Conservation (phyloP, 257 asterid genomes). For the Nemophila menziesii region DNA sequence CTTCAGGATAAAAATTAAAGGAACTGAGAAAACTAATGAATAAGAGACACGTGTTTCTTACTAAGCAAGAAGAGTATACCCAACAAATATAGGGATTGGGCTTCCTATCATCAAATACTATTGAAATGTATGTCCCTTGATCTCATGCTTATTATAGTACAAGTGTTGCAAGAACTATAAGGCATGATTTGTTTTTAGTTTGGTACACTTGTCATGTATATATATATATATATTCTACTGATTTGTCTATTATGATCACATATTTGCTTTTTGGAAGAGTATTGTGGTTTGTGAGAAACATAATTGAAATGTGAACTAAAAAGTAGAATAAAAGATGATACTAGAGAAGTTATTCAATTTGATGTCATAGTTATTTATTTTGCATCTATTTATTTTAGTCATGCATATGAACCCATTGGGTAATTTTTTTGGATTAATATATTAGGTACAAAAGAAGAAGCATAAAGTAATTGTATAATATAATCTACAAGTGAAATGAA, state of each 20-base stretch:
- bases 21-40: conserved; percentile 74
- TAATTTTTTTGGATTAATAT: too few relatives aligned
- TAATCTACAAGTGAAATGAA: conserved; percentile 90
- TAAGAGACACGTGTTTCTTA: conserved; percentile 60
- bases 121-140: conserved; percentile 62
- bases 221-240: too few relatives aligned
- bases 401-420: too few relatives aligned
- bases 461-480: conserved; percentile 67
- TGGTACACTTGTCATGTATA: neutral
- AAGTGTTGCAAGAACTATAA: neutral
- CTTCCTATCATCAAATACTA: conserved; percentile 90
- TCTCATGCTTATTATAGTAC: conserved; percentile 4
- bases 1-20: conserved; percentile 88
- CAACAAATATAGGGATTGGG: conserved; percentile 94
- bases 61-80: conserved; percentile 89
- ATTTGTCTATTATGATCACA: too few relatives aligned
- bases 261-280: too few relatives aligned
- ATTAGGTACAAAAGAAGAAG: conserved; percentile 62
- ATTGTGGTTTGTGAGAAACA: too few relatives aligned
- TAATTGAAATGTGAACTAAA: too few relatives aligned
- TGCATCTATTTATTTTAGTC: too few relatives aligned
- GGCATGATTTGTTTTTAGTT: too few relatives aligned
- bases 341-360: too few relatives aligned
- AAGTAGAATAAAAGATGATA: too few relatives aligned
- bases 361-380: too few relatives aligned